Base-by-base conservation (phyloP, 2,329 filamentous ascomycete species). In the Ceratocystis diversiconidia region DNA sequence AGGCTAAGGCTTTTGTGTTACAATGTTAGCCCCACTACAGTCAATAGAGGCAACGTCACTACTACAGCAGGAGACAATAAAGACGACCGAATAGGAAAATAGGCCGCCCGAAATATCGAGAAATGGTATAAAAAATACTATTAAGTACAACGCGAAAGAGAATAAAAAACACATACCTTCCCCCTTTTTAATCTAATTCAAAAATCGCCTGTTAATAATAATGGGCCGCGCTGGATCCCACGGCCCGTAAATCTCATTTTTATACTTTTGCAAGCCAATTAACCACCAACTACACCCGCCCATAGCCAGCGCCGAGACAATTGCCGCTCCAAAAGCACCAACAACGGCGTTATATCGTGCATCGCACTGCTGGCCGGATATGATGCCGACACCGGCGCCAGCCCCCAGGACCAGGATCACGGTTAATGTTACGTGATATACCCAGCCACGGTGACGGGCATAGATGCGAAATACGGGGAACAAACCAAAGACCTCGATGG, bases 261-360 rank as follows among this genome's bases (percentile, higher is more conserved):
- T 99, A 76, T 97, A 99, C 77, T 95, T 92, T 76, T 99, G 94
- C 74, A 99, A 75, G 7, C 91, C 89, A 72, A 99, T 97, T 69
- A 99, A 77, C 92, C 94, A 97, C 92, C 92, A 97, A 73, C 90
- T 95, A 74, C 92, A 96, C 12, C 91, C 87, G 1, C 92, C 94
- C 85, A 96, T 95, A 1, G 85, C 86, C 64, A 96, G 74, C 3
- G 86, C 84, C 0, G 88, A 87, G 25, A 90, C 79, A 8, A 92
- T 72, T n/a, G 85, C 83, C 4, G 90, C 90, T 5, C 95, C 78
- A 0, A 92, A 74, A 69, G 90, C 86, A 12, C 94, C 94, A 2
- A 89, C 77, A 28, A 92, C 71, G 19, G 79, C 81, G 65, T 77
- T 79, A 72, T 76, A 80, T 22, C 32, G 30, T 8, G 48, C 59